Evolutionary conservation across 805 yeast species (phyloP).

Genomic region (Candida tallmaniae): DNA sequence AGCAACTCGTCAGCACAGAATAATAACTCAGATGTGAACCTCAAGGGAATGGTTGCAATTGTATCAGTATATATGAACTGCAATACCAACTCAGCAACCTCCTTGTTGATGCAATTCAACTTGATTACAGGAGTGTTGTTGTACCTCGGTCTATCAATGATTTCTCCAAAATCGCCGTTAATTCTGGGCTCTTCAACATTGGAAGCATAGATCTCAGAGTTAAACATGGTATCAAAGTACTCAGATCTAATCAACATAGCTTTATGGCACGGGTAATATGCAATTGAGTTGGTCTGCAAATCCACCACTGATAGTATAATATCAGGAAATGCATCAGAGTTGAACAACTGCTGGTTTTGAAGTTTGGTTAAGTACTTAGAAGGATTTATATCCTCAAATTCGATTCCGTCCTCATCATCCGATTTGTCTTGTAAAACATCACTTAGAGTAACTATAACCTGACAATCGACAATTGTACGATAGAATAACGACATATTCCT

Average conservation of each 20-base stretch:
- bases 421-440: constrained; percentile 1
- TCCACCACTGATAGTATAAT: constrained; percentile 37
- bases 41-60: constrained; percentile 42
- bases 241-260: constrained; percentile 57
- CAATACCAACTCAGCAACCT: constrained; percentile 11
- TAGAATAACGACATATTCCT: constrained; percentile 28
- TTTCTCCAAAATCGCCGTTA: constrained; percentile 4
- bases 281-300: constrained; percentile 18
- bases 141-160: constrained; percentile 13
- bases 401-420: constrained; percentile 17
- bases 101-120: constrained; percentile 15
- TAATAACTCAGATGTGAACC: constrained; percentile 51
- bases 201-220: constrained; percentile 33
- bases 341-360: constrained; percentile 21
- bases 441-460: constrained; percentile 5
- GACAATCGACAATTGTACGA: constrained; percentile 17
- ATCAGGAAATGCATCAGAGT: constrained; percentile 39
- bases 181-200: constrained; percentile 5
- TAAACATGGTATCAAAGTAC: constrained; percentile 61
- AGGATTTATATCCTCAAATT: constrained; percentile 27
- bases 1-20: constrained; percentile 55
- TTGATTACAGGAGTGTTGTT: constrained; percentile 3
- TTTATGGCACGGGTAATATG: constrained; percentile 59
- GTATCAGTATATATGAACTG: constrained; percentile 57
- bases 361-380: constrained; percentile 12